A percentile compares a stretch with the other conserved stretches of the same genome.
phyloP scores from a whole-genome alignment of 495 filamentous ascomycete genomes.

The Xylaria sp. region DNA sequence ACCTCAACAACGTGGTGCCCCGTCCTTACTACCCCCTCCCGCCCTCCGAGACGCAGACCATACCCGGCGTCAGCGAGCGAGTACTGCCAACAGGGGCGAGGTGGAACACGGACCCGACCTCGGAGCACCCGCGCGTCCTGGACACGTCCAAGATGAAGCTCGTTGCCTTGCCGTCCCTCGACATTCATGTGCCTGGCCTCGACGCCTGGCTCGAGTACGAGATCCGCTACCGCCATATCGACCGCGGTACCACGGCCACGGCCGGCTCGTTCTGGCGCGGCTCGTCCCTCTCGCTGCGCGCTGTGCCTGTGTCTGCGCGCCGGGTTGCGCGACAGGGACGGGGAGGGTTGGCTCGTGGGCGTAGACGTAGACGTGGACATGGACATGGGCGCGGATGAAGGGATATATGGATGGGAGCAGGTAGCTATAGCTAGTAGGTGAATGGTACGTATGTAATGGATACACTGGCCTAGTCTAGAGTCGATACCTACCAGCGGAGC shows the following conservation, averaged over 20 bases:
- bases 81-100: neutral
- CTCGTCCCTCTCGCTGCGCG: neutral
- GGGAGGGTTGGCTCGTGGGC: neutral
- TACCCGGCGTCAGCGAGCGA: neutral
- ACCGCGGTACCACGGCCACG: slow-evolving; percentile 38
- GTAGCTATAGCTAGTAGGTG: too few species aligned
- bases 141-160: slow-evolving; percentile 40
- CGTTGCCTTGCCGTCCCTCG: slow-evolving; percentile 60
- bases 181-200: slow-evolving; percentile 41
- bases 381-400: neutral
- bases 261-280: slow-evolving; percentile 29
- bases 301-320: neutral
- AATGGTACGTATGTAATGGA: neutral
- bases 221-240: slow-evolving; percentile 56
- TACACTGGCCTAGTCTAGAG: neutral
- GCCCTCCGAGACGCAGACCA: neutral
- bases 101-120: slow-evolving; percentile 25
- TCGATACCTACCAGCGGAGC: neutral
- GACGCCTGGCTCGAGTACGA: slow-evolving; percentile 52
- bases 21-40: slow-evolving; percentile 1
- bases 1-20: slow-evolving; percentile 28
- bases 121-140: slow-evolving; percentile 1
- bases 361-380: neutral
- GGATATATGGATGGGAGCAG: neutral
- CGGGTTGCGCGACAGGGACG: neutral